Base-by-base conservation (phyloP, 148 eudicot genomes). In the Rhododendron molle region DNA sequence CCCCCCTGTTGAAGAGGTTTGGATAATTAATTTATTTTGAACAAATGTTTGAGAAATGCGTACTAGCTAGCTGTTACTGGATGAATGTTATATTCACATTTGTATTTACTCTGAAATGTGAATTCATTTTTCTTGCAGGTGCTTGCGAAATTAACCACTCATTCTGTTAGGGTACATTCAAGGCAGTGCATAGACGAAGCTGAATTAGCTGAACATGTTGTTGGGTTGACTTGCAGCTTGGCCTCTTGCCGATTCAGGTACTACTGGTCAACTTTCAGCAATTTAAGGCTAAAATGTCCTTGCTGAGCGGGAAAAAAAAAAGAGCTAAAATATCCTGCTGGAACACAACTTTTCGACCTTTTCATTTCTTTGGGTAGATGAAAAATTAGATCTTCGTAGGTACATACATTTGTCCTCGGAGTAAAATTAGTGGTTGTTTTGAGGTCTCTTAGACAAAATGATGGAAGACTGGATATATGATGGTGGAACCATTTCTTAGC, bases 151-250 rank as follows among this genome's bases (percentile, higher is more conserved):
- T 89, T 97, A 82, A 87, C 92, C 52, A 95, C 94, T 86, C 93
- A 95, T 82, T 95, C 91, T 90, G 85, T 78, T 74, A 88, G 91
- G 83, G 98, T 95, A 79, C 99, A 93, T 87, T 89, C 96, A 58
- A 93, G 99, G 83, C 92, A 88, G 80, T 97, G 99, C 85, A 87
- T 83, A 50, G 99, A 97, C 90, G 99, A 95, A 88, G 94, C 94
- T 88, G 99, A 97, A 89, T 85, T 97, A 87, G 98, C 99, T 81
- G 99, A 97, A 84, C 99, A 97, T 92, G 93, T 95, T 82, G 94
- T 90, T 83, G 94, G 98, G 69, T 85, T 97, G 90, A 97, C 98
- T 74, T 86, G 89, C 83, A 97, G 96, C 91, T 94, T 97, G 80
- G 99, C 95, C 58, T 92, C 93, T 89, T 97, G 99, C 85, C 93